A percentile compares a stretch with the other conserved stretches of the same genome.
phyloP scores from a whole-genome alignment of 2,329 filamentous ascomycete species.

The Colletotrichum navitas region DNA sequence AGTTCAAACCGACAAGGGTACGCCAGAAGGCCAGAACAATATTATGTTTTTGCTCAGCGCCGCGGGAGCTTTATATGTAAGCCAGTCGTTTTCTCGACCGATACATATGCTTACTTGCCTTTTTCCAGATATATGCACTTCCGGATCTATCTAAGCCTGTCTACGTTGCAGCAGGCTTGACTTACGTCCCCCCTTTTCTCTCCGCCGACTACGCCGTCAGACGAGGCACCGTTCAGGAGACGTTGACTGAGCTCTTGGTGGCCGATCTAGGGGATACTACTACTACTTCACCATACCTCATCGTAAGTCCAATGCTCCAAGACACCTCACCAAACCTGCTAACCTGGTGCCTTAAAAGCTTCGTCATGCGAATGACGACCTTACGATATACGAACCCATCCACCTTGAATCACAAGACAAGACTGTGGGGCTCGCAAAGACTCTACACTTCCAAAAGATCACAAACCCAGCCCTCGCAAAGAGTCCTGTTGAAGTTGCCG shows the following conservation, averaged over 20 bases:
- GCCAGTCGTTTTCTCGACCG: constrained; percentile 49
- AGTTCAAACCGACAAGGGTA: constrained; percentile 53
- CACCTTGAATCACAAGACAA: constrained; percentile 56
- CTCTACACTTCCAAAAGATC: constrained; percentile 82
- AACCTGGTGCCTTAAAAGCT: constrained; percentile 62
- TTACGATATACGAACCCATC: constrained; percentile 89
- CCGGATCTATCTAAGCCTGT: constrained; percentile 78
- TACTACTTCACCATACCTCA: constrained; percentile 79
- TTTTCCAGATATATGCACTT: constrained; percentile 78
- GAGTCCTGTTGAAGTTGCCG: constrained; percentile 60
- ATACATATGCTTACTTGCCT: constrained; percentile 5
- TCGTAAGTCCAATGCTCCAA: constrained; percentile 68
- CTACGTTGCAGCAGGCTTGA: constrained; percentile 81
- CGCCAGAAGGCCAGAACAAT: constrained; percentile 62
- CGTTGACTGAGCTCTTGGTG: constrained; percentile 82
- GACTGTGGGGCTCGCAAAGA: constrained; percentile 62
- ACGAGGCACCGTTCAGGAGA: constrained; percentile 78
- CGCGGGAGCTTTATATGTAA: constrained; percentile 80
- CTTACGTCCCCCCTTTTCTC: constrained; percentile 81
- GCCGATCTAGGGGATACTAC: constrained; percentile 85
- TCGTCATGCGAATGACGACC: constrained; percentile 82
- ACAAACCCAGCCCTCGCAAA: constrained; percentile 76
- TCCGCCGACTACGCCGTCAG: constrained; percentile 78
- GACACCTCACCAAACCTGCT: not conserved
- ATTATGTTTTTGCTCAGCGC: constrained; percentile 83